Conservation (phyloP, 345 rosid species). For the Clausena lansium region DNA sequence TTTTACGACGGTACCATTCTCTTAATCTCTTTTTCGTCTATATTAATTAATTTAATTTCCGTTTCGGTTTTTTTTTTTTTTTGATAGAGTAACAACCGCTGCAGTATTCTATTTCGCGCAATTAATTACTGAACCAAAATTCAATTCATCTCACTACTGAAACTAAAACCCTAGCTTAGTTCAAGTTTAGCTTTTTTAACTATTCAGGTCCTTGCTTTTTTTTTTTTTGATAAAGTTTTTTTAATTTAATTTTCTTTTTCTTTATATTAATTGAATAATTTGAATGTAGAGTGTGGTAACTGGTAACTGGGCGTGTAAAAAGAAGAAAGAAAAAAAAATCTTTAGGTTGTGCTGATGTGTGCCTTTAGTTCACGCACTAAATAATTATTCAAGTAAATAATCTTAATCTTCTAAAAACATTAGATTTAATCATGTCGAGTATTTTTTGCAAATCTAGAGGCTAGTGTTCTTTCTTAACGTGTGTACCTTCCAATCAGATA, state of each 20-base stretch:
- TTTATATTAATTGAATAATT: too few relatives aligned
- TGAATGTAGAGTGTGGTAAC: neutral
- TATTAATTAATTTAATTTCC: neutral
- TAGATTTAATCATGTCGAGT: neutral
- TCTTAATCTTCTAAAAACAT: neutral
- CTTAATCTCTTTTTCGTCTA: neutral
- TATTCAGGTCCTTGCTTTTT: neutral
- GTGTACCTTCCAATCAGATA: too few relatives aligned
- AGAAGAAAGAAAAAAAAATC: too few relatives aligned
- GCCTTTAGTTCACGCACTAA: neutral
- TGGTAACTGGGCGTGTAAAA: neutral
- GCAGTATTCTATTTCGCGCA: neutral
- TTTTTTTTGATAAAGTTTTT: neutral
- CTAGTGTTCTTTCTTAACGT: neutral
- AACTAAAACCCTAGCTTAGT: constrained; percentile 11
- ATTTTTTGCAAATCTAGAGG: neutral
- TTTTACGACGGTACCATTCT: constrained; percentile 74
- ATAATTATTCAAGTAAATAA: neutral
- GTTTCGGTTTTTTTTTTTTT: neutral
- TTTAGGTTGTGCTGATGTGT: neutral
- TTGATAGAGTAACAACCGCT: neutral
- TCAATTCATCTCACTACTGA: neutral
- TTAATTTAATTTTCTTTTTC: too few relatives aligned
- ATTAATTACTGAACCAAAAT: neutral
- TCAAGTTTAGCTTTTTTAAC: neutral